A percentile compares a stretch with the other conserved stretches of the same genome.
These are phyloP conservation scores for Parafenestella ontariensis DNA, from an alignment of 2,329 filamentous ascomycete species.

Conservation along the genomic window DNA sequence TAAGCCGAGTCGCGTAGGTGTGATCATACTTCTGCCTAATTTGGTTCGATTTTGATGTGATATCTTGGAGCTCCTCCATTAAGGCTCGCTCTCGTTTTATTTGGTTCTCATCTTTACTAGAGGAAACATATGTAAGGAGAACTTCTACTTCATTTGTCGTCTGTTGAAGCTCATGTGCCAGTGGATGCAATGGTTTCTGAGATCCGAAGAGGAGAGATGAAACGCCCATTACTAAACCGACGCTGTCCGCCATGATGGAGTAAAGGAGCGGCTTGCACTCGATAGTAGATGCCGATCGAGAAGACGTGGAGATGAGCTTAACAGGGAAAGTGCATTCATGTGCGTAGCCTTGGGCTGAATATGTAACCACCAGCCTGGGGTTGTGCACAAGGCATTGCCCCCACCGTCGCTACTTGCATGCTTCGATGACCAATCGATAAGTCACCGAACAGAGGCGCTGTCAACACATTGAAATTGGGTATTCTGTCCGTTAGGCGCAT, in stretches of 20 bases:
- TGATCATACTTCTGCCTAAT: not conserved
- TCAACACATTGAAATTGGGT: not conserved
- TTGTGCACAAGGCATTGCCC: not conserved
- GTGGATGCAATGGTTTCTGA: not conserved
- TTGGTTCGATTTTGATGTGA: not conserved
- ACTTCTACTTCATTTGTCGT: not conserved
- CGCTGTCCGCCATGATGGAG: too few relatives aligned
- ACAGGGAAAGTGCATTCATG: not conserved
- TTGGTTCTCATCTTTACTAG: not conserved
- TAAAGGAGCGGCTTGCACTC: too few relatives aligned
- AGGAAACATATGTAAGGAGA: not conserved
- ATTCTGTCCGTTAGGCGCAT: not conserved
- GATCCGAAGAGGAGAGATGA: not conserved
- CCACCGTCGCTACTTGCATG: not conserved
- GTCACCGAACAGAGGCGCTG: not conserved
- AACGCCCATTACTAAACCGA: too few relatives aligned
- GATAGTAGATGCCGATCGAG: not conserved
- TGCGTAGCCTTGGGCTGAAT: not conserved
- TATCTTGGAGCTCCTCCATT: not conserved
- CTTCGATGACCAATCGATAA: not conserved
- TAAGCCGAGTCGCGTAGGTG: not conserved
- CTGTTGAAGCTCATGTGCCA: not conserved
- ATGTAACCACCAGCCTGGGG: not conserved
- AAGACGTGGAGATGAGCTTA: not conserved
- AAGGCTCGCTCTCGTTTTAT: not conserved